phyloP scores from a whole-genome alignment of 169 alveolate genomes.

The Amoebophrya sp. region DNA sequence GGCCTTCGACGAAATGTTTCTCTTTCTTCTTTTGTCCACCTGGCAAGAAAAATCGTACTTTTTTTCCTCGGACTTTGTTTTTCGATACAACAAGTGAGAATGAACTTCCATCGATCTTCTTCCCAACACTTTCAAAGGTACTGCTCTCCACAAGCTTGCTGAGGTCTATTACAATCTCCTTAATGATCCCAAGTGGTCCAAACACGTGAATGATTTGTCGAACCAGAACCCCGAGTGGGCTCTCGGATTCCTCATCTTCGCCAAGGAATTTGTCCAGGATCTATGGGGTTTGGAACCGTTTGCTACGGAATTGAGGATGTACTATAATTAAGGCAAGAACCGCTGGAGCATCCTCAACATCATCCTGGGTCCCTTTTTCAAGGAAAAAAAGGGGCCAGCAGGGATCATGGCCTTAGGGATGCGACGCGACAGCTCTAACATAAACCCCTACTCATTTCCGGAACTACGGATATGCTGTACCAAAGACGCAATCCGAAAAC shows the following conservation, averaged over 20 bases:
- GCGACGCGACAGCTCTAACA: too few relatives aligned
- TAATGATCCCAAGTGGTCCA: background rate
- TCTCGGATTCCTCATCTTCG: background rate
- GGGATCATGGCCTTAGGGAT: too few relatives aligned
- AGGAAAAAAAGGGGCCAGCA: too few relatives aligned
- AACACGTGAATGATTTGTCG: background rate
- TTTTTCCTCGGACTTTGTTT: too few relatives aligned
- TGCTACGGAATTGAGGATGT: conserved; percentile 1
- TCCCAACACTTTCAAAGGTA: too few relatives aligned
- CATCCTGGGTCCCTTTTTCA: too few relatives aligned
- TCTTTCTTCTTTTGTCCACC: too few relatives aligned
- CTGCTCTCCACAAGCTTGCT: conserved; percentile 8
- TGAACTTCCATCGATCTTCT: too few relatives aligned
- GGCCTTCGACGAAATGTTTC: too few relatives aligned
- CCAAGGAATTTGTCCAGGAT: background rate
- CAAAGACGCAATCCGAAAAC: background rate
- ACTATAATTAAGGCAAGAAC: too few relatives aligned
- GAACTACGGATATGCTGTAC: background rate
- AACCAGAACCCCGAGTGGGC: conserved; percentile 1
- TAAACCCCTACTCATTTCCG: background rate
- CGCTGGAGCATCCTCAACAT: too few relatives aligned
- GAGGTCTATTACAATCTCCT: background rate
- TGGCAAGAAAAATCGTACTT: too few relatives aligned
- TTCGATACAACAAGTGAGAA: background rate
- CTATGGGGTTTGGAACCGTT: background rate